Base-by-base conservation (phyloP, 2,329 filamentous ascomycete genomes). In the Trichoderma sp. region DNA sequence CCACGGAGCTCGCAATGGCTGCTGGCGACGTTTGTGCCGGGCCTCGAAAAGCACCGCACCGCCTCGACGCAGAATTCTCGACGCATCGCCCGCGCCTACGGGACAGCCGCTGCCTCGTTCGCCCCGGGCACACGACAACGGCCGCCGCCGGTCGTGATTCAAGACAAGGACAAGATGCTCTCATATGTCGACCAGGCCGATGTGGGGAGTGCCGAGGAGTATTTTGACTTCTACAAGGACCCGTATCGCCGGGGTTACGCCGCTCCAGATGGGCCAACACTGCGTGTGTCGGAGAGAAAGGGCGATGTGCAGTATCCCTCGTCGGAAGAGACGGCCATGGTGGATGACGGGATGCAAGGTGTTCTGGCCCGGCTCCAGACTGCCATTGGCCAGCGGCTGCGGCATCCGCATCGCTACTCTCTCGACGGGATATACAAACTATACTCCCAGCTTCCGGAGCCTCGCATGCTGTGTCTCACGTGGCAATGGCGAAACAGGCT, bases 401-500 rank as follows among this genome's bases (percentile, higher is more conserved):
- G 78, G 69, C 83, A 78, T 56, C 84, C 80, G 25, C 76, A 74
- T 61, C 76, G 74, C 59, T 73, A 79, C 53, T 75, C 79, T 22
- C 78, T 84, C 54, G 82, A 82, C 35, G 71, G 74, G 2, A 80
- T 88, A 69, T 86, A 84, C 72, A 77, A 81, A 2, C 70, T 83
- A 2, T 89, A 88, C 74, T 74, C 78, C 29, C 74, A 78, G 39
- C 73, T 89, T 9, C 85, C 86, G 0, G 81, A 86, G 67, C 84
- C 83, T 5, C 81, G 84, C 45, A 84, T 86, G 79, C 74, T 83
- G 4, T 78, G 84, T 61, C 74, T 89, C 2, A 79, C 80, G 9
- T 80, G 81, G 69, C 74, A 78, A 13, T 79, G 88, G 57, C 86
- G 93, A 19, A 87, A 89, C 64, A 78, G 82, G 8, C 81, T 97